A percentile compares a stretch with the other conserved stretches of the same genome.
These are phyloP conservation scores for Leishmania mexicana DNA, from an alignment of 208 protist species.

Conservation along the genomic window DNA sequence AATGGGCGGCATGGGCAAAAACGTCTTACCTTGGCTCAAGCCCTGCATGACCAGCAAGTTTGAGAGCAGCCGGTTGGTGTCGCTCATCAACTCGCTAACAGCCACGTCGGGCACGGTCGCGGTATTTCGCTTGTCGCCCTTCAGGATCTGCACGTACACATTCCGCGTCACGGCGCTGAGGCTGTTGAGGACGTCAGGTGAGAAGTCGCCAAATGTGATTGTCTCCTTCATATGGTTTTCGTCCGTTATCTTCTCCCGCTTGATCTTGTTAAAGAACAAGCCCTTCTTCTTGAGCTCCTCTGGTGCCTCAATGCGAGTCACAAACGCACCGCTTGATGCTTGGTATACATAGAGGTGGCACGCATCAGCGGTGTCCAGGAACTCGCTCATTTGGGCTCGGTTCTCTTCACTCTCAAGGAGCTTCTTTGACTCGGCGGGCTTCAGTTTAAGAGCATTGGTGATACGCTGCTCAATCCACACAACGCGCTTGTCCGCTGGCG, in stretches of 20 bases:
- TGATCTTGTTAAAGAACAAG: conserved; percentile 92
- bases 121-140: conserved; percentile 83
- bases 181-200: conserved; percentile 60
- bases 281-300: conserved; percentile 92
- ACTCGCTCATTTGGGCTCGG: conserved; percentile 89
- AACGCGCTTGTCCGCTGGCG: conserved; percentile 90
- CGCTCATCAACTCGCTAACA: conserved; percentile 92
- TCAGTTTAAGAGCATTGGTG: conserved; percentile 81
- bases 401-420: conserved; percentile 92
- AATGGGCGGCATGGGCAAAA: conserved; percentile 93
- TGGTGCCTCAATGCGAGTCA: conserved; percentile 86
- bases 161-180: conserved; percentile 84
- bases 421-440: conserved; percentile 92
- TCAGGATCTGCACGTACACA: conserved; percentile 91
- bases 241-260: conserved; percentile 90
- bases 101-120: conserved; percentile 92
- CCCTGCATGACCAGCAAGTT: conserved; percentile 92
- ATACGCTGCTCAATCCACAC: conserved; percentile 93
- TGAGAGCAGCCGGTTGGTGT: conserved; percentile 87
- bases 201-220: conserved; percentile 88
- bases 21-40: conserved; percentile 92
- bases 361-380: conserved; percentile 91
- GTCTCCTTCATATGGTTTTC: conserved; percentile 84
- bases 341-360: conserved; percentile 93
- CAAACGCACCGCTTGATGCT: conserved; percentile 61